These are phyloP conservation scores for Raddia guianensis DNA, from an alignment of 176 grass and related monocot genomes.

Conservation along the genomic window DNA sequence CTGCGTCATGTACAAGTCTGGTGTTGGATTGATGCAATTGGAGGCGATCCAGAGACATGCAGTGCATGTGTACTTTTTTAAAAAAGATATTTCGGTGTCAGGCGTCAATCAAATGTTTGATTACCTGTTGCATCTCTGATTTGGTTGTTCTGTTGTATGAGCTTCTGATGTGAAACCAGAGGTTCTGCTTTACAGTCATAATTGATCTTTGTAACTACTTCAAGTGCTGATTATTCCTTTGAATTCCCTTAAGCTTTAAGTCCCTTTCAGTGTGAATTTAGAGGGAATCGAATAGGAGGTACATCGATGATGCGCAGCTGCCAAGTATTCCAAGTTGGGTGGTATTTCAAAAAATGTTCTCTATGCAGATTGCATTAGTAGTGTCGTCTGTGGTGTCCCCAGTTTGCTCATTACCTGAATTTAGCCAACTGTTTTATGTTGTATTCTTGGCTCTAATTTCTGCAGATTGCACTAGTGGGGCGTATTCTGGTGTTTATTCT, in stretches of 20 bases:
- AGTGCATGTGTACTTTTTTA: background rate
- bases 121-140: background rate
- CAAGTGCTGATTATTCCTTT: background rate
- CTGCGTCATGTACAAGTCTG: constrained; percentile 25
- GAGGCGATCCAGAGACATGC: background rate
- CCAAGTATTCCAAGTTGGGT: background rate
- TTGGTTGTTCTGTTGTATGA: background rate
- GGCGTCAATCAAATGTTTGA: background rate
- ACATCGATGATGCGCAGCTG: background rate
- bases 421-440: background rate
- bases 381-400: background rate
- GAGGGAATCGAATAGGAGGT: background rate
- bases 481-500: background rate
- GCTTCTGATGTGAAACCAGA: constrained; percentile 9
- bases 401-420: background rate
- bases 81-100: constrained; percentile 10
- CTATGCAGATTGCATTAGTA: constrained; percentile 15
- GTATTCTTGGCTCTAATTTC: background rate
- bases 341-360: constrained; percentile 1
- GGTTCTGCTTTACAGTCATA: background rate
- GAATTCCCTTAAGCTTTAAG: background rate
- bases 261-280: background rate
- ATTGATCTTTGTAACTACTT: constrained; percentile 20
- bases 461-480: background rate
- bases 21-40: constrained; percentile 29